Evolutionary conservation across 2,329 filamentous ascomycete species (phyloP), one percentile per base, ranked within the genome.

Genomic region (Curvularia eragrostidis): DNA sequence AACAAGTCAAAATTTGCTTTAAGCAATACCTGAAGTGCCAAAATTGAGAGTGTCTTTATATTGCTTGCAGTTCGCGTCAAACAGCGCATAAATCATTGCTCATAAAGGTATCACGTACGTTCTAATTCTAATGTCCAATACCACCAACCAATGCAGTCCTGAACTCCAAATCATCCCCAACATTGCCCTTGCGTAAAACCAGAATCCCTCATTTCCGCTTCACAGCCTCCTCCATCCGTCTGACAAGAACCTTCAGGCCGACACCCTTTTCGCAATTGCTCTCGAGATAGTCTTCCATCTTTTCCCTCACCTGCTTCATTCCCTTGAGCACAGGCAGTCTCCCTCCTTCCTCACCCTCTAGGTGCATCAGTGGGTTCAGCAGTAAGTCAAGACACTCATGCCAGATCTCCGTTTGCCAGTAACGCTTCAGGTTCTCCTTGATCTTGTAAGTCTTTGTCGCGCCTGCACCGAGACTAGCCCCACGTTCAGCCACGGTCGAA

Each of bases 331-430:
- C 84, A 0, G 94, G 94, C 84, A 97, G 83, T 65, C 78, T 84
- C n/a, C 75, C 78, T 1, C 82, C 86, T 26, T 88, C 87, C 75
- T 93, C 93, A 1, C 73, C 80, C 9, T 84, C 84, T n/a, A 85
- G 77, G 76, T 88, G 87, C 56, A 82, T 83, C 2, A 85, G 83
- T 0, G 94, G 93, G 76, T 99, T 99, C 42, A 99, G 81, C 64
- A 98, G 79, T 57, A 98, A 69, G 64, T 93, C 90, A 75, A 99
- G 96, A 47, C 90, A 88, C 59, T 90, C 87, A 2, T 74, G 79
- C 95, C 95, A 99, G 43, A 98, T 86, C 48, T 97, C 93, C 48
- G 88, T 90, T 81, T 98, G 93, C 95, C 95, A 99, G 78, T 99
- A 99, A 43, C 95, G 81, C 81, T 99, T 99, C 59, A 98, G 79